Evolutionary conservation across 1,284 basidiomycete genomes (phyloP).

Genomic region (Moniliella sp.): DNA sequence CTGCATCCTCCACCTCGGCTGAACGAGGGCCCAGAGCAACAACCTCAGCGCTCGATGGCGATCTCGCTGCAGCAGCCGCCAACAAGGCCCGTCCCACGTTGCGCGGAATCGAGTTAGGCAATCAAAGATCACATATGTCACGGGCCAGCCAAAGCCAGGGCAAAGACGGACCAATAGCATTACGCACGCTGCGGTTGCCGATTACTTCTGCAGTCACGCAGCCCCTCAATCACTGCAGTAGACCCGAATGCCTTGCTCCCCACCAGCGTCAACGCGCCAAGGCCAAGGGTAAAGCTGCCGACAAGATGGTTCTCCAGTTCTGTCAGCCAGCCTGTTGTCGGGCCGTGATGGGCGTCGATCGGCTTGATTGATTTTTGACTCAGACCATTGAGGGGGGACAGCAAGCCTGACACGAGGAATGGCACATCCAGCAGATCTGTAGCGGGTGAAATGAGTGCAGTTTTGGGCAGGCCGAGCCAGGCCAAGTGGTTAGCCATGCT

Average conservation of each 20-base stretch:
- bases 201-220: constrained; percentile 43
- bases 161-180: constrained; percentile 66
- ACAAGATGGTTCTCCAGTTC: too few relatives aligned
- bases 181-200: constrained; percentile 57
- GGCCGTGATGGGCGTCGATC: constrained; percentile 10
- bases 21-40: too few relatives aligned
- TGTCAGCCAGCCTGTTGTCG: constrained; percentile 33
- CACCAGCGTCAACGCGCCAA: constrained; percentile 66
- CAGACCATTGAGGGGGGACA: too few relatives aligned
- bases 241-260: constrained; percentile 55
- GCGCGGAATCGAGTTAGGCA: constrained; percentile 72
- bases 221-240: constrained; percentile 20
- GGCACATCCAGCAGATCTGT: constrained; percentile 73
- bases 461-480: constrained; percentile 17
- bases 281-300: constrained; percentile 15
- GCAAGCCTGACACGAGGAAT: constrained; percentile 37
- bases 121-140: constrained; percentile 61
- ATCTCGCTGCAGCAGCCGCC: constrained; percentile 7
- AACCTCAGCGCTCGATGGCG: neutral
- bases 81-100: constrained; percentile 39
- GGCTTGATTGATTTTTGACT: neutral
- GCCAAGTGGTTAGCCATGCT: too few relatives aligned
- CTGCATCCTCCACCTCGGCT: too few relatives aligned
- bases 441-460: constrained; percentile 34
- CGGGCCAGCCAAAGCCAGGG: constrained; percentile 37